Conservation (phyloP, 257 asterid species). For the Salvia splendens region DNA sequence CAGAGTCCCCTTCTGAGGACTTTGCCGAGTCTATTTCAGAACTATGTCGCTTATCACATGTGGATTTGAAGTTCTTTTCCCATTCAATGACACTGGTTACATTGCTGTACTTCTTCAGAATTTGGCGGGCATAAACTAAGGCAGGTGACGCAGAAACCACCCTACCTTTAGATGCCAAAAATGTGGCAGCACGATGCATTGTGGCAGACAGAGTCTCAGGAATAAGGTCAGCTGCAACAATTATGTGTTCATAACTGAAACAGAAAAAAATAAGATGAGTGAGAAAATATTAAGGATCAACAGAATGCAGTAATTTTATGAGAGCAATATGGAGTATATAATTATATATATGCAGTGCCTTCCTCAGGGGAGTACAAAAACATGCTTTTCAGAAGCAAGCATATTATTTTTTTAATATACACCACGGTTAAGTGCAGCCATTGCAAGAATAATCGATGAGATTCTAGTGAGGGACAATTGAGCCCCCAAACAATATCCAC, state of each 20-base stretch:
- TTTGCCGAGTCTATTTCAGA: constrained; percentile 85
- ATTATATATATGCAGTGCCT: background rate
- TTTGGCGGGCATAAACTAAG: constrained; percentile 68
- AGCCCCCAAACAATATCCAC: constrained; percentile 17
- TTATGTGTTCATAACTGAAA: constrained; percentile 84
- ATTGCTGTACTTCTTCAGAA: constrained; percentile 68
- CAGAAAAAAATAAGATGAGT: constrained; percentile 27
- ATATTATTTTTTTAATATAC: background rate
- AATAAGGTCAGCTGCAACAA: constrained; percentile 85
- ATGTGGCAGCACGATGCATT: constrained; percentile 70
- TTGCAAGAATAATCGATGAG: constrained; percentile 1
- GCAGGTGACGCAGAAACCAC: constrained; percentile 71
- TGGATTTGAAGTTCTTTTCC: constrained; percentile 76
- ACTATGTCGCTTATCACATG: constrained; percentile 75
- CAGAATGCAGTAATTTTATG: constrained; percentile 1
- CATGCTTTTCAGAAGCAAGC: too few relatives aligned
- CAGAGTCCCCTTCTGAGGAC: constrained; percentile 73
- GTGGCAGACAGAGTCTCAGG: constrained; percentile 79
- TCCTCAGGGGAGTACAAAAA: background rate
- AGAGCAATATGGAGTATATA: background rate
- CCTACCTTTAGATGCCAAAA: constrained; percentile 76
- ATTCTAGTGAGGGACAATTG: background rate
- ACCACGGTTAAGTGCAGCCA: background rate
- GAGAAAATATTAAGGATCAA: constrained; percentile 23
- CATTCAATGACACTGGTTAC: constrained; percentile 81